A percentile compares a stretch with the other conserved stretches of the same genome.
These are phyloP conservation scores for Prinsepia uniflora DNA, from an alignment of 306 rosid species.

Conservation along the genomic window DNA sequence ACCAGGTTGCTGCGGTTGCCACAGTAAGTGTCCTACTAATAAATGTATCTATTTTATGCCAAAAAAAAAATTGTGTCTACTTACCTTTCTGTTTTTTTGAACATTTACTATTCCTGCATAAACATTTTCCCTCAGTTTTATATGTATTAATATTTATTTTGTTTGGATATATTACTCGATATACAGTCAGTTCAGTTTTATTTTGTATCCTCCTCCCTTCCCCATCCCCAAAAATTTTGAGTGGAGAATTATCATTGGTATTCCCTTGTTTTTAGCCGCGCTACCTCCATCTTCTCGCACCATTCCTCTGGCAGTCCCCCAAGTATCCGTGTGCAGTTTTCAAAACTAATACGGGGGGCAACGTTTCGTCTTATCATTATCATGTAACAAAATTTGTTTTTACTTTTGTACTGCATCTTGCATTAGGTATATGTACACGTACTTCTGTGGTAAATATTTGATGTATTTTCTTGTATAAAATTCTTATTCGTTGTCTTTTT, in stretches of 20 bases:
- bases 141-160: not conserved
- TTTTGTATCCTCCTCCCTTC: not conserved
- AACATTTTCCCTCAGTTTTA: slow-evolving; percentile 4
- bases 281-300: not conserved
- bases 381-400: not conserved
- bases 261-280: not conserved
- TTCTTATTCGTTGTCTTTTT: slow-evolving; percentile 27
- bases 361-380: not conserved
- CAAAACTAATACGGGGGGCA: not conserved
- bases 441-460: not conserved
- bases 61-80: not conserved
- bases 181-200: not conserved
- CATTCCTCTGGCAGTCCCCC: not conserved
- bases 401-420: not conserved
- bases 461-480: not conserved
- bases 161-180: not conserved
- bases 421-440: not conserved
- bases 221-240: not conserved
- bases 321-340: not conserved
- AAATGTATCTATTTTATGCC: not conserved
- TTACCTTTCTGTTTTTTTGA: not conserved
- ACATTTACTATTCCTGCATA: not conserved
- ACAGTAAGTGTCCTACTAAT: slow-evolving; percentile 41
- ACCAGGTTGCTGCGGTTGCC: slow-evolving; percentile 66
- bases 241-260: not conserved